Evolutionary conservation across 2,329 filamentous ascomycete genomes (phyloP), one percentile per base, ranked within the genome.

Genomic region (Pseudocercospora pini-densiflorae): DNA sequence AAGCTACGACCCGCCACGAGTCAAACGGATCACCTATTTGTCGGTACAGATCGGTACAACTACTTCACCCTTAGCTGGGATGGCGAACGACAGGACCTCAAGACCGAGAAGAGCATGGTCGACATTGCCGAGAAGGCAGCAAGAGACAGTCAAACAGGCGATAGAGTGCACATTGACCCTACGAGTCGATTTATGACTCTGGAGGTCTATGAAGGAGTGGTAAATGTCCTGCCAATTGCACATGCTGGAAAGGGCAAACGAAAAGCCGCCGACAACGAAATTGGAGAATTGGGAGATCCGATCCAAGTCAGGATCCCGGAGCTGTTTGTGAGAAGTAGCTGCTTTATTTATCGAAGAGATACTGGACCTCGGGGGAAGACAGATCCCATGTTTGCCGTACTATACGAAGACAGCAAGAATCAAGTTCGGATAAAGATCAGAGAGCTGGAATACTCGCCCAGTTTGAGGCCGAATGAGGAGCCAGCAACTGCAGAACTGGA

Each of bases 41-140:
- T 99, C 64, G 94, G 93, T 59, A 99, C 95, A 55, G 91, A 97
- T 76, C 89, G 91, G 63, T 91, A 92, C 72, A 90, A 93, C 74
- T 98, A 97, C 81, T 97, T 98, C 78, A 97, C 93, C 1, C 79
- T 97, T 21, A 89, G 86, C 16, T 99, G 95, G 94, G 89, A 97
- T 73, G 75, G 85, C 0, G 79, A 86, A 1, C 80, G 75, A 24
- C 83, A 82, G 21, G 79, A 84, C 62, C 78, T 89, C 14, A 80
- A 80, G 43, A 90, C 88, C 2, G 76, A 88, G 70, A 84, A 87
- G 78, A 84, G 82, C 66, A 87, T 85, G 77, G 82, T 87, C 51
- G 86, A 90, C 72, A 80, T 90, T 63, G 83, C 86, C 36, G 87
- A 89, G 73, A 86, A 86, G 73, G 85, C 85, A 9, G 84, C 87